Percentiles rank a stretch among this genome's conserved stretches.
phyloP scores from a whole-genome alignment of 805 yeast genomes.

The Pichia pseudocactophila region DNA sequence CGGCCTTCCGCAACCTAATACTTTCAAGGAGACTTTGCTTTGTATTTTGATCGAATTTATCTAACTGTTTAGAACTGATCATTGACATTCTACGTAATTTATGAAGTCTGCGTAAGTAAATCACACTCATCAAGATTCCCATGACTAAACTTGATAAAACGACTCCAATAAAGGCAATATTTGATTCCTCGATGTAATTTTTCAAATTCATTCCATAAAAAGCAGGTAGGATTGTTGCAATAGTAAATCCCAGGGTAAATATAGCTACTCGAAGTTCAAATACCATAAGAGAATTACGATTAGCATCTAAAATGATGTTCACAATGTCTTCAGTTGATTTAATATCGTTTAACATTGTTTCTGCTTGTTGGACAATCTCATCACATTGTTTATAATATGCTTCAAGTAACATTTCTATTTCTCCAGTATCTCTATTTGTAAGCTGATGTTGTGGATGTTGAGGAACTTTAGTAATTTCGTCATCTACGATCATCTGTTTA shows the following conservation, averaged over 20 bases:
- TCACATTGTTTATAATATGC: conserved; percentile 88
- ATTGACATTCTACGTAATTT: conserved; percentile 61
- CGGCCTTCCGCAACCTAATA: conserved; percentile 4
- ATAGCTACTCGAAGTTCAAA: conserved; percentile 76
- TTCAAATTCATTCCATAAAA: conserved; percentile 84
- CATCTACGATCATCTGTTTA: conserved; percentile 11
- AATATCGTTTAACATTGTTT: conserved; percentile 72
- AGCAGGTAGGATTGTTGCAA: conserved; percentile 79
- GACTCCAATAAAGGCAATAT: conserved; percentile 53
- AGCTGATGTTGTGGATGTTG: neutral
- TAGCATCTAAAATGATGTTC: conserved; percentile 83
- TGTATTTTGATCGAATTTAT: conserved; percentile 21
- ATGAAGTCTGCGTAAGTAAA: conserved; percentile 48
- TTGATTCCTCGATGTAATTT: conserved; percentile 65
- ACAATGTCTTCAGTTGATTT: conserved; percentile 89
- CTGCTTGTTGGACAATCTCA: conserved; percentile 87
- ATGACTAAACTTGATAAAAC: conserved; percentile 41
- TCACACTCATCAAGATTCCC: conserved; percentile 45
- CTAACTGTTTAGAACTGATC: conserved; percentile 31
- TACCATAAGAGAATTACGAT: conserved; percentile 82
- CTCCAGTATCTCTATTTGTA: conserved; percentile 35
- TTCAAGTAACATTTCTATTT: conserved; percentile 79
- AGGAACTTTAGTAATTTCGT: neutral
- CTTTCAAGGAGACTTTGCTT: conserved; percentile 11
- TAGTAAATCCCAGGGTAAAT: conserved; percentile 76